Conservation (phyloP, 1,284 basidiomycete species). For the Microbotryomycetes sp. region DNA sequence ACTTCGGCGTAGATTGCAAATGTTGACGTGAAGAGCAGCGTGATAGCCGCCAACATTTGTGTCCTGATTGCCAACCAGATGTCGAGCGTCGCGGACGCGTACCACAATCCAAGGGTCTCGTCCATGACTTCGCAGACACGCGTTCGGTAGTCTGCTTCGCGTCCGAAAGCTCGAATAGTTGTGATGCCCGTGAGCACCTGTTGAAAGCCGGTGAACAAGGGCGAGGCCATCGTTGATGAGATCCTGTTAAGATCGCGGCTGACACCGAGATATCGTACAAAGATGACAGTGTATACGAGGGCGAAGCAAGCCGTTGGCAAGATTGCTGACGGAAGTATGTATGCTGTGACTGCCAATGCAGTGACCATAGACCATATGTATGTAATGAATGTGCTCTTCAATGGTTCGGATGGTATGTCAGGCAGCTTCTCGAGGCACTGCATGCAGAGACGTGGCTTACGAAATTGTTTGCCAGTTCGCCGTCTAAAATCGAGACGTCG, state of each 20-base stretch:
- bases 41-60: slow-evolving; percentile 22
- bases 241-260: slow-evolving; percentile 40
- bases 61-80: slow-evolving; percentile 34
- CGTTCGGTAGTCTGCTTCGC: slow-evolving; percentile 32
- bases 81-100: slow-evolving; percentile 39
- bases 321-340: slow-evolving; percentile 38
- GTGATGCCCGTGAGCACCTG: slow-evolving; percentile 38
- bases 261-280: slow-evolving; percentile 35
- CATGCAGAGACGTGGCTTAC: too few relatives aligned
- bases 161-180: slow-evolving; percentile 39
- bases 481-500: slow-evolving; percentile 39
- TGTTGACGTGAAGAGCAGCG: slow-evolving; percentile 40
- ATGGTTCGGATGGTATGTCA: background rate
- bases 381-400: slow-evolving; percentile 19
- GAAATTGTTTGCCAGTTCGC: slow-evolving; percentile 34
- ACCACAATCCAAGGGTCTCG: slow-evolving; percentile 35
- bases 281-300: slow-evolving; percentile 32
- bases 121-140: slow-evolving; percentile 19
- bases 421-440: too few relatives aligned
- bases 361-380: slow-evolving; percentile 33
- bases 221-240: slow-evolving; percentile 40
- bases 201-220: slow-evolving; percentile 37
- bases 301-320: slow-evolving; percentile 31
- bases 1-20: slow-evolving; percentile 65
- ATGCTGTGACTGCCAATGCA: slow-evolving; percentile 34